Conservation (phyloP, 257 asterid species). For the Solanum clarkiae region DNA sequence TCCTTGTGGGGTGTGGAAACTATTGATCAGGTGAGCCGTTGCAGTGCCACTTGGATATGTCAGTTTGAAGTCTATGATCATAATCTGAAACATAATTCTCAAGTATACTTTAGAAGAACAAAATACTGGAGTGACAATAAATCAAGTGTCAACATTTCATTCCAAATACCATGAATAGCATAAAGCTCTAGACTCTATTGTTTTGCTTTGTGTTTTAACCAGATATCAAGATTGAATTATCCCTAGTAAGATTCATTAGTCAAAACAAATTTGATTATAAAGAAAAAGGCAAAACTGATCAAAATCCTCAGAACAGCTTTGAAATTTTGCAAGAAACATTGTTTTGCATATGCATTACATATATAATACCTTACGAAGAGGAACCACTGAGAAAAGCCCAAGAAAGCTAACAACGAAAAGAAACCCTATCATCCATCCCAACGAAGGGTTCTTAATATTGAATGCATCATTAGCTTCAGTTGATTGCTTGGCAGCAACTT, state of each 20-base stretch:
- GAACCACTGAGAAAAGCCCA: constrained; percentile 85
- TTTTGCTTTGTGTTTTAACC: not conserved
- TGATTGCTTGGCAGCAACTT: constrained; percentile 51
- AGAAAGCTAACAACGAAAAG: constrained; percentile 87
- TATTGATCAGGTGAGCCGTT: constrained; percentile 86
- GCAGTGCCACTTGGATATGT: constrained; percentile 98
- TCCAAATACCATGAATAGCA: not conserved
- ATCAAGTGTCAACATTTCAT: not conserved
- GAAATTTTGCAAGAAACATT: not conserved
- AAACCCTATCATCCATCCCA: constrained; percentile 83
- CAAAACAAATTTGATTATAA: not conserved
- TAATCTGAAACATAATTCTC: constrained; percentile 36
- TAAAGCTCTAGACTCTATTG: not conserved
- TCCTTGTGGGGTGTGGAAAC: constrained; percentile 93
- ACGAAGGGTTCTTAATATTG: constrained; percentile 59
- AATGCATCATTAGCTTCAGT: constrained; percentile 30
- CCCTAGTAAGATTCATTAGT: not conserved
- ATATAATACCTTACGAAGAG: constrained; percentile 64
- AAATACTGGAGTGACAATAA: not conserved
- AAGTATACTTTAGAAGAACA: not conserved
- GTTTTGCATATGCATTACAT: not conserved
- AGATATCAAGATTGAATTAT: not conserved
- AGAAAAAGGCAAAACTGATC: not conserved
- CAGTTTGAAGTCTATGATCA: constrained; percentile 83
- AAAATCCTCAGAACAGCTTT: not conserved